These are phyloP conservation scores for Trypethelium eluteriae DNA, from an alignment of 495 filamentous ascomycete species.

Conservation along the genomic window DNA sequence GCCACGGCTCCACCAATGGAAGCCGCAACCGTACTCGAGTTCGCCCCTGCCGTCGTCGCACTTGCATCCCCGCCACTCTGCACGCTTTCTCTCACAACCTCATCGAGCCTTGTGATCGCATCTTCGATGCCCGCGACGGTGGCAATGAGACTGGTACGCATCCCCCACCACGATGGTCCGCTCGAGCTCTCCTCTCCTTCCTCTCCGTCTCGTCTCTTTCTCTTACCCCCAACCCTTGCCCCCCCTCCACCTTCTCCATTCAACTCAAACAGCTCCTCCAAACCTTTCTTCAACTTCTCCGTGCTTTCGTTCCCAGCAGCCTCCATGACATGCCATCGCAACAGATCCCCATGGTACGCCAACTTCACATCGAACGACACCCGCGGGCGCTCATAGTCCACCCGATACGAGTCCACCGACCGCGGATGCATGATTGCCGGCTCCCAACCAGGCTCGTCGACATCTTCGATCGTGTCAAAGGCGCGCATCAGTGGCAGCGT, in stretches of 20 bases:
- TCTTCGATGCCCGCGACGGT: slow-evolving; percentile 24
- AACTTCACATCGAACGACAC: background rate
- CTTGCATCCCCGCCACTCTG: background rate
- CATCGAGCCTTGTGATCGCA: slow-evolving; percentile 29
- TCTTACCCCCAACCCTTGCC: background rate
- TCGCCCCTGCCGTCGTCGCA: background rate
- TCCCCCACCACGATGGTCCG: slow-evolving; percentile 31
- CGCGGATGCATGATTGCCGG: background rate
- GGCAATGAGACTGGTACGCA: slow-evolving; percentile 30
- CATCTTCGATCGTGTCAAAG: slow-evolving; percentile 48
- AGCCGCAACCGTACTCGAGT: background rate
- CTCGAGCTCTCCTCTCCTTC: slow-evolving; percentile 21
- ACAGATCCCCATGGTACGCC: background rate
- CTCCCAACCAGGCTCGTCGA: background rate
- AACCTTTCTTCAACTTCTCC: slow-evolving; percentile 15
- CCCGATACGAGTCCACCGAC: background rate
- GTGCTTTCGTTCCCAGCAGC: background rate
- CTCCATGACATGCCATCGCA: slow-evolving; percentile 29
- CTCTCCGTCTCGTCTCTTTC: slow-evolving; percentile 16
- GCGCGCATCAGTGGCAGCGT: slow-evolving; percentile 63
- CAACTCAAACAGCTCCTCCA: slow-evolving; percentile 10
- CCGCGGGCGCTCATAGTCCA: background rate
- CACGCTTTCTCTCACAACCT: slow-evolving; percentile 22
- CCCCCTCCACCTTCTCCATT: background rate
- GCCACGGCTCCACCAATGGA: background rate